Evolutionary conservation across 2,329 filamentous ascomycete genomes (phyloP), one percentile per base, ranked within the genome.

Genomic region (Blumeria hordei): DNA sequence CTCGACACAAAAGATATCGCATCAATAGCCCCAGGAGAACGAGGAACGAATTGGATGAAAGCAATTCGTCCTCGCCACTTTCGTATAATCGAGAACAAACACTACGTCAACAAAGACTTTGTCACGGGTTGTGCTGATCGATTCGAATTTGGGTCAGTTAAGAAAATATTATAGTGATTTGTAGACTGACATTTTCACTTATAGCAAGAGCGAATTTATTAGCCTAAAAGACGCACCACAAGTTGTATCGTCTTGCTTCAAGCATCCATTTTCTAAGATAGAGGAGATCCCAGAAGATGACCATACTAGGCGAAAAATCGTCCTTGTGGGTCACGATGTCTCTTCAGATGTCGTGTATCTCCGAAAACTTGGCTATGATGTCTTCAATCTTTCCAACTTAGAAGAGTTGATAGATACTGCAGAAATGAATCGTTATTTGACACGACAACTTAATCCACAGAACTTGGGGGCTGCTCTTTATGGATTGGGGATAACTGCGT

Each of bases 271-370:
- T 61, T 74, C 72, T 12, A 65, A 59, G 11, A 54, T 56, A 3
- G 54, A 49, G 6, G 53, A 55, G 5, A 16, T 39, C 32, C 39
- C 44, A 7, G 44, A 8, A 34, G 53, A 59, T 6, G 55, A 59
- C 14, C 9, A 49, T 12, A 32, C 54, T 14, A 65, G 62, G 58
- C 69, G 81, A 32, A 80, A 78, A 44, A 68, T 94, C 47, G 71
- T 94, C 28, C 71, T 96, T 12, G 78, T 95, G 2, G 92, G 87
- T 16, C 88, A 95, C 63, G 81, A 85, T 57, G 67, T 83, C 9
- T 62, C 67, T 0, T 66, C 72, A 10, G 92, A 96, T 62, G 70
- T 94, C 57, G 68, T 70, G 0, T 87, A 83, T 64, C 73, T 94
- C 10, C 67, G 70, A 3, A 68, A 69, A 2, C 64, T 90, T n/a